These are phyloP conservation scores for Ascobolus immersus DNA, from an alignment of 495 filamentous ascomycete species.

Conservation along the genomic window DNA sequence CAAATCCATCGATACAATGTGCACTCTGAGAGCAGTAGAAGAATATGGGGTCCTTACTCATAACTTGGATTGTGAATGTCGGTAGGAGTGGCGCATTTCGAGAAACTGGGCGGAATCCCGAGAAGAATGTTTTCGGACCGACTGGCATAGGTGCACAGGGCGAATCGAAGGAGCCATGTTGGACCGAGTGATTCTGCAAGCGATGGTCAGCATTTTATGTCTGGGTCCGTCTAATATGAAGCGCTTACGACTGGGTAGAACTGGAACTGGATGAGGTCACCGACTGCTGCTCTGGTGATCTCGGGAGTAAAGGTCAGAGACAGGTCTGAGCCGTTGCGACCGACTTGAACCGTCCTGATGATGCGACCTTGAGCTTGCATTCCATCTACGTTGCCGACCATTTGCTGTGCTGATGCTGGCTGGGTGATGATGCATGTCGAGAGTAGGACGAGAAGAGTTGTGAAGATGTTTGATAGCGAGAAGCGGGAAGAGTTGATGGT, in stretches of 20 bases:
- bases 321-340: constrained; percentile 7
- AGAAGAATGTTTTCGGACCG: constrained; percentile 31
- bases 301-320: constrained; percentile 10
- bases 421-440: no score
- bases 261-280: constrained; percentile 28
- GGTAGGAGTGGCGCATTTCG: constrained; percentile 2
- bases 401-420: no score
- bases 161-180: constrained; percentile 20
- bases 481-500: no score
- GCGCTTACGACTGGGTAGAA: constrained; percentile 22
- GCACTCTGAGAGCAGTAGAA: constrained; percentile 25
- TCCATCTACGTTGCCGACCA: no score
- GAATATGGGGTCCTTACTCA: constrained; percentile 23
- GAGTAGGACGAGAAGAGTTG: no score
- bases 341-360: constrained; percentile 10
- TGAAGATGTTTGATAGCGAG: no score
- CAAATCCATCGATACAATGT: constrained; percentile 28
- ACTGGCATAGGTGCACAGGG: constrained; percentile 21
- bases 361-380: no score
- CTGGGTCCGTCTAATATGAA: background rate
- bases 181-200: constrained; percentile 23
- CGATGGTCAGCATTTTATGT: constrained; percentile 5
- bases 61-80: constrained; percentile 22
- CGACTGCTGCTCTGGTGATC: constrained; percentile 17
- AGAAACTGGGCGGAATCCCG: constrained; percentile 33